Conservation (phyloP, 139 green algal species). For the Chlorella sp. region DNA sequence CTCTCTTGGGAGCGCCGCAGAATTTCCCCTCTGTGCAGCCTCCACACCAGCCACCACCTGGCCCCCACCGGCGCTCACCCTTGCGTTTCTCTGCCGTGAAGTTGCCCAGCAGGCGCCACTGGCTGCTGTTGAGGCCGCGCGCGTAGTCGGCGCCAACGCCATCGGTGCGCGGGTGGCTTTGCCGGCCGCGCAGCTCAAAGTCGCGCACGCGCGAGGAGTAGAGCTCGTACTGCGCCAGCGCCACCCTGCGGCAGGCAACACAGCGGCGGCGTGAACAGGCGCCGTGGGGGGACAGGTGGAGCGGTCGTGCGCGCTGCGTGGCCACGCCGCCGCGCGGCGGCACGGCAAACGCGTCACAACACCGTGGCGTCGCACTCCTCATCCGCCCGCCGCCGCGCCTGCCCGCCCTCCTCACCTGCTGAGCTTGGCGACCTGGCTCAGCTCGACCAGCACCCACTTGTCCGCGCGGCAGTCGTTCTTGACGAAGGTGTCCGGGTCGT, state of each 20-base stretch:
- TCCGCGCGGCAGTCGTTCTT: conserved; percentile 75
- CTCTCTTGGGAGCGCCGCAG: too few relatives aligned
- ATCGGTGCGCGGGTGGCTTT: conserved; percentile 54
- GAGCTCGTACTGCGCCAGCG: conserved; percentile 81
- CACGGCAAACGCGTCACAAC: too few relatives aligned
- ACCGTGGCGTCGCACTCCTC: too few relatives aligned
- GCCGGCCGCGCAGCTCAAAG: conserved; percentile 62
- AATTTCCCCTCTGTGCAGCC: too few relatives aligned
- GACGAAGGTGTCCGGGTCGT: conserved; percentile 83
- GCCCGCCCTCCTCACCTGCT: background rate
- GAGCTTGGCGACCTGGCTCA: conserved; percentile 67
- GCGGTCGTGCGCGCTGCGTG: too few relatives aligned
- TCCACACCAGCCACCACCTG: too few relatives aligned
- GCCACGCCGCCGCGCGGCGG: too few relatives aligned
- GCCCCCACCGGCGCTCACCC: background rate
- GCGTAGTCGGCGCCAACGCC: conserved; percentile 20
- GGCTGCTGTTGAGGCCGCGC: conserved; percentile 41
- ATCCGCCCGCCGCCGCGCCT: background rate
- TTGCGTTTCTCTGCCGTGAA: conserved; percentile 58
- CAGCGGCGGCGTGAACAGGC: too few relatives aligned
- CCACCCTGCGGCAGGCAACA: conserved; percentile 9
- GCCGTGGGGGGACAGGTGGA: too few relatives aligned
- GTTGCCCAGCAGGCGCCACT: conserved; percentile 74
- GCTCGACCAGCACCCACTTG: conserved; percentile 87
- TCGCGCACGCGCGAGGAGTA: conserved; percentile 72